Percentiles rank a stretch among this genome's conserved stretches.
phyloP scores from a whole-genome alignment of 2,329 filamentous ascomycete genomes.

The Monosporascus ibericus region DNA sequence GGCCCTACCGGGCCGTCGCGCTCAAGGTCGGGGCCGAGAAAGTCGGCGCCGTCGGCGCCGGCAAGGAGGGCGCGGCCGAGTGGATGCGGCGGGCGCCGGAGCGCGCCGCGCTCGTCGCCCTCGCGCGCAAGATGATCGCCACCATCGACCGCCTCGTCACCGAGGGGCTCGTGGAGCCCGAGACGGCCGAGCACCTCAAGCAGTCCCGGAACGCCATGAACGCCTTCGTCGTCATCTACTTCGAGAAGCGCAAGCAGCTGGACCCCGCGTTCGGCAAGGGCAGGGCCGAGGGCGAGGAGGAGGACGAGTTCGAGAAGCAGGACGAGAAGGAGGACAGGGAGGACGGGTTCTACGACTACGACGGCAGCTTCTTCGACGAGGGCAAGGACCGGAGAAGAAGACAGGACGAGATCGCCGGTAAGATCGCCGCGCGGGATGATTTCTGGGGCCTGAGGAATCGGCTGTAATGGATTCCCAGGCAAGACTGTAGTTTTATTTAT shows the following conservation, averaged over 20 bases:
- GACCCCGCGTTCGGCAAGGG: constrained; percentile 8
- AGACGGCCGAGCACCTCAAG: constrained; percentile 9
- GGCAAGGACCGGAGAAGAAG: neutral
- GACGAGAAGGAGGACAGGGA: neutral
- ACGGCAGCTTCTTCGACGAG: neutral
- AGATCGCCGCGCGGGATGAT: no score
- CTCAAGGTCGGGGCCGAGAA: constrained; percentile 14
- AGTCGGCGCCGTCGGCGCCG: constrained; percentile 4
- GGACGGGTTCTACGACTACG: no score
- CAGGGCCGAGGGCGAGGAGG: neutral
- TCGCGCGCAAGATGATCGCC: constrained; percentile 25
- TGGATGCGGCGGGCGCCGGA: neutral
- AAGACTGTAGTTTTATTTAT: no score
- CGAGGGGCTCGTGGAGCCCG: constrained; percentile 9
- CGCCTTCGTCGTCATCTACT: constrained; percentile 18
- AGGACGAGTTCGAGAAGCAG: constrained; percentile 4
- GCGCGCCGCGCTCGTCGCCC: constrained; percentile 15
- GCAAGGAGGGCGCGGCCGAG: neutral
- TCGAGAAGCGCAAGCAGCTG: constrained; percentile 10
- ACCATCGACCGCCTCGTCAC: constrained; percentile 19
- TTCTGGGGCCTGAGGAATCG: no score
- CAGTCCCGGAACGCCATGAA: constrained; percentile 16
- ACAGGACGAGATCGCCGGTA: neutral
- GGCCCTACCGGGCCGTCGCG: constrained; percentile 32
- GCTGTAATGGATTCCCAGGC: no score